These are phyloP conservation scores for Albifimbria verrucaria DNA, from an alignment of 2,329 filamentous ascomycete species.

Conservation along the genomic window DNA sequence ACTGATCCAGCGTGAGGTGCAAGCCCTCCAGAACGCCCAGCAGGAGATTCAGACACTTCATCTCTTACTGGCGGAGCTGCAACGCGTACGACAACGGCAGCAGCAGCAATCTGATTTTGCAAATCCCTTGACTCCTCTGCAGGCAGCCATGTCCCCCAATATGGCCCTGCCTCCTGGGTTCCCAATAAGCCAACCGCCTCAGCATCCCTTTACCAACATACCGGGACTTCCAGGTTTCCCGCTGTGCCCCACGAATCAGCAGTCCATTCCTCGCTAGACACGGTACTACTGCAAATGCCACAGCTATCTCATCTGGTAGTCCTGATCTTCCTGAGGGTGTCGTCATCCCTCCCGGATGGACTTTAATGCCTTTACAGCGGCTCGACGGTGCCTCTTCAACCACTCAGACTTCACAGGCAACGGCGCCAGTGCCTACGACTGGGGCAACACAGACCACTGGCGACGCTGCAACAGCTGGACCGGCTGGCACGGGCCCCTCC, in stretches of 20 bases:
- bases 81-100: slow-evolving; percentile 57
- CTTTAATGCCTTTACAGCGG: slow-evolving; percentile 58
- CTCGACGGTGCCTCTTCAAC: slow-evolving; percentile 35
- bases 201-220: slow-evolving; percentile 13
- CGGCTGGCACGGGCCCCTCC: background rate
- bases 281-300: slow-evolving; percentile 38
- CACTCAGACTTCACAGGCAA: slow-evolving; percentile 15
- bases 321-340: slow-evolving; percentile 61
- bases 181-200: slow-evolving; percentile 14
- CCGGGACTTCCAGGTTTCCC: slow-evolving; percentile 17
- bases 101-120: slow-evolving; percentile 18
- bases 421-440: slow-evolving; percentile 17
- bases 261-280: slow-evolving; percentile 46
- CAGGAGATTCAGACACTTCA: slow-evolving; percentile 68
- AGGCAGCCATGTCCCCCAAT: slow-evolving; percentile 7
- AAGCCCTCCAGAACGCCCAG: slow-evolving; percentile 58
- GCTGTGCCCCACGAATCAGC: slow-evolving; percentile 31
- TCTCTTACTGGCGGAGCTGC: slow-evolving; percentile 63
- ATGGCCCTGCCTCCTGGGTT: slow-evolving; percentile 6
- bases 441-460: slow-evolving; percentile 11
- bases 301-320: slow-evolving; percentile 57
- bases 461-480: slow-evolving; percentile 7
- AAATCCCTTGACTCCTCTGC: slow-evolving; percentile 10
- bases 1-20: slow-evolving; percentile 65
- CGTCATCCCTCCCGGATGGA: slow-evolving; percentile 63